Evolutionary conservation across 257 asterid species (phyloP).

Genomic region (Nicotiana sylvestris): DNA sequence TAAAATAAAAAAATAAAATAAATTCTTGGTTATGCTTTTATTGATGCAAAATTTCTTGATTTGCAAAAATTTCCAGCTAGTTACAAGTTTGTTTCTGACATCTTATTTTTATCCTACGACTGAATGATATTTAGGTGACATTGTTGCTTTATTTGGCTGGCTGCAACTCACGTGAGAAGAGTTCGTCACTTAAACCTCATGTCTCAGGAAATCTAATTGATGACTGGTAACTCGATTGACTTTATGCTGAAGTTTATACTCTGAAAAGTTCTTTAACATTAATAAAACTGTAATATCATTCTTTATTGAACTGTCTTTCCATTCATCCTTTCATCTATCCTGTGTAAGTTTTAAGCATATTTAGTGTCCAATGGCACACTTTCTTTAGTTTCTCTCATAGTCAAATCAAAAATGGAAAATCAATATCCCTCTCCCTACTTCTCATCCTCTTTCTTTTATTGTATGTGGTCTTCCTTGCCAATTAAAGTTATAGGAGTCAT

Average conservation of each 20-base stretch:
- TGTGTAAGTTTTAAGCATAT: background rate
- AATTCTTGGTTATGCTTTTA: background rate
- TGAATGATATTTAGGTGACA: slow-evolving; percentile 47
- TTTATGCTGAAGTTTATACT: background rate
- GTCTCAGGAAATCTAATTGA: slow-evolving; percentile 72
- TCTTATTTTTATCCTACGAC: slow-evolving; percentile 1
- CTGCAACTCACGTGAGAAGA: slow-evolving; percentile 47
- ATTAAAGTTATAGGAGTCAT: no score
- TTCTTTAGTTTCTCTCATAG: no score
- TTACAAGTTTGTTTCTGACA: slow-evolving; percentile 6
- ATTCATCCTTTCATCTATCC: background rate
- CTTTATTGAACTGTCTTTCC: background rate
- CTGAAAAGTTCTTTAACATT: slow-evolving; percentile 3
- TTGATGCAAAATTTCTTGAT: background rate
- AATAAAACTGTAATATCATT: background rate
- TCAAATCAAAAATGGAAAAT: no score
- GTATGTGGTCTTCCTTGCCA: no score
- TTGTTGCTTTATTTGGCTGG: slow-evolving; percentile 66
- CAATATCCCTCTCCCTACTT: no score
- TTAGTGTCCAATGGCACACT: no score
- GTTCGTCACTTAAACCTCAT: slow-evolving; percentile 87
- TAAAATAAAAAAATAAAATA: background rate
- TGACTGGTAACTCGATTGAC: slow-evolving; percentile 61
- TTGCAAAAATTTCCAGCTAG: background rate
- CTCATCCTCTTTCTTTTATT: no score